Evolutionary conservation across 495 filamentous ascomycete genomes (phyloP).

Genomic region (Talaromyces ruber): DNA sequence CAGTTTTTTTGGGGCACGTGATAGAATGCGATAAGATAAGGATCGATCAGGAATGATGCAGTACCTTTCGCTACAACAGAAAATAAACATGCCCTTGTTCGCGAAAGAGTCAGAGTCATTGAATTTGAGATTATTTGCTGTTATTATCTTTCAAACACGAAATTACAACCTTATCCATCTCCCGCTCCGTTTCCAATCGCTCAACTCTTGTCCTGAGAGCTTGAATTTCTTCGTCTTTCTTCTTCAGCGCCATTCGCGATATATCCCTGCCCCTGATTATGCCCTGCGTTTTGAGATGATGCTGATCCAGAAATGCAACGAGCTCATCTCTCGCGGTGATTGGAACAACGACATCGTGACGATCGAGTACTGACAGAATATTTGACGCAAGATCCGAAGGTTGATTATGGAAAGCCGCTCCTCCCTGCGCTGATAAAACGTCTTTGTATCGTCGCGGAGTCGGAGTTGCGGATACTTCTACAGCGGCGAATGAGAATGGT

Average conservation of each 20-base stretch:
- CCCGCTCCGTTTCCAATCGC: constrained; percentile 20
- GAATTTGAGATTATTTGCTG: not conserved
- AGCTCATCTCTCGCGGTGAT: constrained; percentile 31
- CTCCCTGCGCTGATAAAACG: constrained; percentile 14
- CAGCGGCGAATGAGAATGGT: constrained; percentile 21
- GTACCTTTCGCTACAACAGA: not conserved
- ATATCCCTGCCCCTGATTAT: constrained; percentile 56
- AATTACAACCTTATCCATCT: constrained; percentile 37
- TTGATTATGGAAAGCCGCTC: constrained; percentile 12
- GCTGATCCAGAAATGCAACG: constrained; percentile 39
- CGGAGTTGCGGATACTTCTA: constrained; percentile 35
- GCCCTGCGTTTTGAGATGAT: constrained; percentile 48
- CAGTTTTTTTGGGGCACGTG: not conserved
- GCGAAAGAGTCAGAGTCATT: not conserved
- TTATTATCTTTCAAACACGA: constrained; percentile 12
- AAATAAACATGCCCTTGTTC: not conserved
- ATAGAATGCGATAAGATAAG: constrained; percentile 1
- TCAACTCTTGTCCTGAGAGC: constrained; percentile 41
- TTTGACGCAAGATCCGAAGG: constrained; percentile 43
- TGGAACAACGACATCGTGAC: constrained; percentile 35
- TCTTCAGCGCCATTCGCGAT: constrained; percentile 48
- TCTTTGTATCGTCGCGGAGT: constrained; percentile 40
- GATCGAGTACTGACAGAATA: constrained; percentile 41
- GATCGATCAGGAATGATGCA: not conserved
- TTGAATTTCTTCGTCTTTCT: constrained; percentile 50